These are phyloP conservation scores for Mycena floridula DNA, from an alignment of 768 basidiomycete genomes.

Conservation along the genomic window DNA sequence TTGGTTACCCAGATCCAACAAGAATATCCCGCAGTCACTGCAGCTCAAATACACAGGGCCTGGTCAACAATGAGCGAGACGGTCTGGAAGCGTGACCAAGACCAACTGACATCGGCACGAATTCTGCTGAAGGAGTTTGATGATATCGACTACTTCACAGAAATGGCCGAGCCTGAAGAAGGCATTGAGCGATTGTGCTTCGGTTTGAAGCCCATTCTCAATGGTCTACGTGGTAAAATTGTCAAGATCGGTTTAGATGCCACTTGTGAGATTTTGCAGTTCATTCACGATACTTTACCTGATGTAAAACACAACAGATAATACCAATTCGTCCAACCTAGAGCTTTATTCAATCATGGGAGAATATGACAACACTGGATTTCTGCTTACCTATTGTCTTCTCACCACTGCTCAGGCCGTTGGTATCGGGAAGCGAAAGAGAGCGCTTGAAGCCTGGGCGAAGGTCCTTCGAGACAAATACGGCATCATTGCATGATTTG, in stretches of 20 bases:
- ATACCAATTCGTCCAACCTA: slow-evolving; percentile 5
- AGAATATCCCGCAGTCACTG: slow-evolving; percentile 19
- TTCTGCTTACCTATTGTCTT: slow-evolving; percentile 3
- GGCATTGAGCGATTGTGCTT: slow-evolving; percentile 19
- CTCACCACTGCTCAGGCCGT: slow-evolving; percentile 1
- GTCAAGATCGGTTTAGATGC: slow-evolving; percentile 17
- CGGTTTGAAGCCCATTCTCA: slow-evolving; percentile 14
- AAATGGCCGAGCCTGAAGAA: slow-evolving; percentile 7
- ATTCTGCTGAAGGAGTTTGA: slow-evolving; percentile 14
- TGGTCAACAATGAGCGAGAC: slow-evolving; percentile 21
- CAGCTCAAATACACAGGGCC: slow-evolving; percentile 17
- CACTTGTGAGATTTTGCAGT: slow-evolving; percentile 10
- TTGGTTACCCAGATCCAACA: slow-evolving; percentile 26
- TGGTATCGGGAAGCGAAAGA: slow-evolving; percentile 2
- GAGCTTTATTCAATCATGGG: slow-evolving; percentile 7
- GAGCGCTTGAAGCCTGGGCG: slow-evolving; percentile 8
- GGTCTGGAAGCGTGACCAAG: slow-evolving; percentile 16
- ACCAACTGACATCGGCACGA: slow-evolving; percentile 17
- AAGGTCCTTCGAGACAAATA: slow-evolving; percentile 3
- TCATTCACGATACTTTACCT: slow-evolving; percentile 6
- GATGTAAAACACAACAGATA: slow-evolving; percentile 8
- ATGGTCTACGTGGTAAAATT: slow-evolving; percentile 10
- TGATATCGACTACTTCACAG: slow-evolving; percentile 16
- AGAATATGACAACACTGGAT: slow-evolving; percentile 3
- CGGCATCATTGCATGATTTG: slow-evolving; percentile 1